A percentile compares a stretch with the other conserved stretches of the same genome.
Evolutionary conservation across 495 filamentous ascomycete species (phyloP).

Genomic region (Lasiosphaeris hirsuta): DNA sequence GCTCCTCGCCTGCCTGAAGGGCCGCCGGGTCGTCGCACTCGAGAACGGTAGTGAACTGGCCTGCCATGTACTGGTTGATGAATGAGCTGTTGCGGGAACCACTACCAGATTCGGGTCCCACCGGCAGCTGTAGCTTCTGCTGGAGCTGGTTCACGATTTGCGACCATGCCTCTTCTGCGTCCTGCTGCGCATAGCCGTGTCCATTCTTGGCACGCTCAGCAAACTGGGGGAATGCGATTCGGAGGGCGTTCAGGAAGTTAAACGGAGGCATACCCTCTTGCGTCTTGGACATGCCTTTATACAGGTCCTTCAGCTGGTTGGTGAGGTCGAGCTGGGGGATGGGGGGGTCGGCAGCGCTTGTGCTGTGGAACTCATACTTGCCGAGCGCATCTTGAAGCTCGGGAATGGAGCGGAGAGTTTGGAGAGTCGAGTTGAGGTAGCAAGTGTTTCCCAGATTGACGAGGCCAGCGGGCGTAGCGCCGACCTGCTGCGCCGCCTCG

Average conservation of each 20-base stretch:
- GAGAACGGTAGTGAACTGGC: conserved; percentile 69
- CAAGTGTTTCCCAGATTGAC: conserved; percentile 96
- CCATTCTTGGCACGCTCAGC: conserved; percentile 79
- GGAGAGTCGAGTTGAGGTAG: conserved; percentile 95
- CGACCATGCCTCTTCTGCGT: conserved; percentile 97
- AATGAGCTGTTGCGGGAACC: conserved; percentile 53
- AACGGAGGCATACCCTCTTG: conserved; percentile 84
- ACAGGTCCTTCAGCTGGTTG: conserved; percentile 75
- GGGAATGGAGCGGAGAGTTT: conserved; percentile 82
- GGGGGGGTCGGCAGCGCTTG: conserved; percentile 6
- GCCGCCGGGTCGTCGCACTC: conserved; percentile 81
- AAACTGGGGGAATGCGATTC: conserved; percentile 86
- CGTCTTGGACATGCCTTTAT: conserved; percentile 89
- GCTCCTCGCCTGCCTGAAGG: conserved; percentile 70
- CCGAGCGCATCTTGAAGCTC: conserved; percentile 81
- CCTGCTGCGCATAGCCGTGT: conserved; percentile 87
- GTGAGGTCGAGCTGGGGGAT: conserved; percentile 66
- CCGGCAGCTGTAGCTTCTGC: conserved; percentile 69
- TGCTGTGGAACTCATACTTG: conserved; percentile 54
- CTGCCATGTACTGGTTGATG: conserved; percentile 85
- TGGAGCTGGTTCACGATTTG: conserved; percentile 88
- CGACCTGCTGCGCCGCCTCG: conserved; percentile 75
- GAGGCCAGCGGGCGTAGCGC: conserved; percentile 83
- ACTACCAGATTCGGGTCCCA: conserved; percentile 22
- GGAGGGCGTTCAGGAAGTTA: conserved; percentile 79